These are phyloP conservation scores for Annona cherimola DNA, from an alignment of 164 flowering plant species.

Conservation along the genomic window DNA sequence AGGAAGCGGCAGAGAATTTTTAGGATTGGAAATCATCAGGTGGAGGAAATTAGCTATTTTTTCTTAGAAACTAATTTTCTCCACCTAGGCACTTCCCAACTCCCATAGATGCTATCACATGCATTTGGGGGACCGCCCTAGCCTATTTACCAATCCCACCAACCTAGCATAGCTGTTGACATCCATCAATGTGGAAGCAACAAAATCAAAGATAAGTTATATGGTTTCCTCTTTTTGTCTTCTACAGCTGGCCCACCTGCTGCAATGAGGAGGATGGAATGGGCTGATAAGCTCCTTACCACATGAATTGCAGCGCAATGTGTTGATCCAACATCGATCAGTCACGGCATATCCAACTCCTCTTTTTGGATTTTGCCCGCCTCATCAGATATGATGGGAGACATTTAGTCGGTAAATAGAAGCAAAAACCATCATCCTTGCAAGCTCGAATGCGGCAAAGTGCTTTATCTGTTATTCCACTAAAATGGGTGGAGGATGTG, in stretches of 20 bases:
- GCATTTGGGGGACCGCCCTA: no score
- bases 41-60: no score
- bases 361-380: slow-evolving; percentile 7
- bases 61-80: no score
- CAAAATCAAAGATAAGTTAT: neutral
- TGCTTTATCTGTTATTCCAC: slow-evolving; percentile 1
- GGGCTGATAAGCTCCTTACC: slow-evolving; percentile 48
- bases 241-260: slow-evolving; percentile 71
- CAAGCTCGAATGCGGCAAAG: slow-evolving; percentile 75
- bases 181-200: neutral
- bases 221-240: neutral
- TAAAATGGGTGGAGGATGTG: neutral
- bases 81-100: no score
- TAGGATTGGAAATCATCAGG: no score
- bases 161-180: neutral
- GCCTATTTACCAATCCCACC: no score
- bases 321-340: neutral
- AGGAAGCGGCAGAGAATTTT: no score
- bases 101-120: no score
- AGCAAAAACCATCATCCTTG: slow-evolving; percentile 79
- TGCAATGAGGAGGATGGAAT: slow-evolving; percentile 98
- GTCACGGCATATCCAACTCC: neutral
- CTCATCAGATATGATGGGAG: slow-evolving; percentile 82
- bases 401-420: slow-evolving; percentile 80
- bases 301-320: neutral